Evolutionary conservation across 305 asterid species (phyloP), one percentile per base, ranked within the genome.

Genomic region (Fraxinus dipetala): DNA sequence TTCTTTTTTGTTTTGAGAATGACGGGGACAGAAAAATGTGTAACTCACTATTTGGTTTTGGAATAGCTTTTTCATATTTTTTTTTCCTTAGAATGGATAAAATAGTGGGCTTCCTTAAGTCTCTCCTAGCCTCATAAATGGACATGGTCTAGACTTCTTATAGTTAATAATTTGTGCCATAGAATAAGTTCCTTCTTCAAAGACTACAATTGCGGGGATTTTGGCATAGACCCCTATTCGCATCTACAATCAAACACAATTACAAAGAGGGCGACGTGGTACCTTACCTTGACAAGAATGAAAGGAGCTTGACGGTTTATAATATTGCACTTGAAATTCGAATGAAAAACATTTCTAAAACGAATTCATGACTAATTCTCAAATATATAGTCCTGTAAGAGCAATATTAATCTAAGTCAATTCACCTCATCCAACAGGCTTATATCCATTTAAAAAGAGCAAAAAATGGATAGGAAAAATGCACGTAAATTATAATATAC

Each of bases 41-140:
- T 30, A 56, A 9, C 28, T 79, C 78, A 76, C 3, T 10, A 28
- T 0, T 38, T 36, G 14, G 11, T 82, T 76, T 76, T 75, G 30
- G 81, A 45, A 40, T 43, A 75, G 31, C 30, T 78, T 83, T 38
- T 31, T 48, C 56, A 24, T 36, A 38, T 51, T 28, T 13, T 65
- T 65, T 24, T 78, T 81, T 31, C 31, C 54, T 43, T 14, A 31
- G 63, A 63, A 13, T 11, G 79, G 11, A 34, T 43, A 72, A 67
- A 54, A 28, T 45, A 82, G 35, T 48, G 79, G 54, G 35, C 63
- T 79, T 81, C 88, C 91, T 76, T 16, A n/a, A 73, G 43, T 79
- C 26, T 70, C 89, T 83, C 89, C 22, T 69, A 7, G 65, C 85
- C 88, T 77, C 65, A n/a, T 20, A 59, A 0, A 26, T 79, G 85